These are phyloP conservation scores for Talaromyces thailandensis DNA, from an alignment of 495 filamentous ascomycete genomes.

Conservation along the genomic window DNA sequence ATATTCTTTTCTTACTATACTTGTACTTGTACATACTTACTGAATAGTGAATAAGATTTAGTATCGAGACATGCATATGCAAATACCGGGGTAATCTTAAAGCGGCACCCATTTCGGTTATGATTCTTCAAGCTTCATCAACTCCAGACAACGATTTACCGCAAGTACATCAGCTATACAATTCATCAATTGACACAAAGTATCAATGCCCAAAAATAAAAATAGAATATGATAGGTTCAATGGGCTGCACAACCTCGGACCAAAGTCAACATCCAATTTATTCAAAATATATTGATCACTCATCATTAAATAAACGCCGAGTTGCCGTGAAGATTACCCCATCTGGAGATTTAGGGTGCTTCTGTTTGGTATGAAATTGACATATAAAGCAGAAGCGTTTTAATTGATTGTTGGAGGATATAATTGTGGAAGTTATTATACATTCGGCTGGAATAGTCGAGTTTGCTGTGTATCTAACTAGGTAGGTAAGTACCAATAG, in stretches of 20 bases:
- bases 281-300: conserved; percentile 1
- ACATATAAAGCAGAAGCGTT: neutral
- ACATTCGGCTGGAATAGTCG: neutral
- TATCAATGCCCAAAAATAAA: neutral
- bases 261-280: neutral
- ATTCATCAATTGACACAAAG: neutral
- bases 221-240: neutral
- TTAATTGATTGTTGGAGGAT: neutral
- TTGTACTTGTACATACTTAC: too few relatives aligned
- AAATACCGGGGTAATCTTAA: neutral
- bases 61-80: neutral
- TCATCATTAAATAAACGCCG: conserved; percentile 2
- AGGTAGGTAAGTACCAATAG: neutral
- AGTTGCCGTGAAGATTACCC: neutral
- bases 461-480: neutral
- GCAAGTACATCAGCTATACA: neutral
- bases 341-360: neutral
- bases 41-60: too few relatives aligned
- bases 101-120: neutral
- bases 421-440: neutral
- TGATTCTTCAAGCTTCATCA: neutral
- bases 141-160: neutral
- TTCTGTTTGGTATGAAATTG: neutral
- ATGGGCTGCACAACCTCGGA: neutral
- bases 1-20: too few relatives aligned